These are phyloP conservation scores for Lithocarpus polystachyus DNA, from an alignment of 306 rosid genomes.

Conservation along the genomic window DNA sequence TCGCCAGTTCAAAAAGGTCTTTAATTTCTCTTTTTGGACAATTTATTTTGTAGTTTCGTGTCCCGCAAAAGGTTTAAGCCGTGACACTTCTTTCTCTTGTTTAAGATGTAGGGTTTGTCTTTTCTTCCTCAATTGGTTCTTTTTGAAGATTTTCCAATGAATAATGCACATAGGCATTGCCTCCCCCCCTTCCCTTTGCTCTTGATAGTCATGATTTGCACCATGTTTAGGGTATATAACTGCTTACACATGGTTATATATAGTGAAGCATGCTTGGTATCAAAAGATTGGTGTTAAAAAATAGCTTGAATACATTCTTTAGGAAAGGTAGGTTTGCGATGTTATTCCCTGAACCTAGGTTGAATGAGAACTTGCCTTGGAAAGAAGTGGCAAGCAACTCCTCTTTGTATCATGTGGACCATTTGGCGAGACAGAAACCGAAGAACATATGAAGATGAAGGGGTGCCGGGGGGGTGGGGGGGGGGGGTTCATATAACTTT, in stretches of 20 bases:
- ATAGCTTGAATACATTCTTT: not conserved
- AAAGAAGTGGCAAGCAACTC: not conserved
- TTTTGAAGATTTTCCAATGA: not conserved
- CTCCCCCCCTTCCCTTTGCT: too few species aligned
- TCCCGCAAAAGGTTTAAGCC: not conserved
- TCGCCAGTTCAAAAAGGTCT: constrained; percentile 86
- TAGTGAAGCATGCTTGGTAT: not conserved
- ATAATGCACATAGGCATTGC: not conserved
- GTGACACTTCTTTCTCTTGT: not conserved
- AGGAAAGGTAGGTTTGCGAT: not conserved
- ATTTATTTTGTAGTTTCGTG: not conserved
- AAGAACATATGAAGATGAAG: too few species aligned
- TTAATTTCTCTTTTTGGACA: not conserved
- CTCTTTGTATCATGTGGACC: too few species aligned
- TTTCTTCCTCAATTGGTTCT: not conserved
- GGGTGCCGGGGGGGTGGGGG: too few species aligned
- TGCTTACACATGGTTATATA: not conserved
- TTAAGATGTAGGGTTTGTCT: not conserved
- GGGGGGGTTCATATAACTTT: too few species aligned
- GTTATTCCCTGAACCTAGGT: not conserved
- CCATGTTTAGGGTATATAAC: not conserved
- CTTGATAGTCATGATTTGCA: not conserved
- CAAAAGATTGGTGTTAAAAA: not conserved
- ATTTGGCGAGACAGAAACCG: too few species aligned
- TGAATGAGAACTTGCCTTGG: not conserved